A percentile compares a stretch with the other conserved stretches of the same genome.
Conservation (phyloP, 805 yeast genomes). For the Candida coleopterorum region DNA sequence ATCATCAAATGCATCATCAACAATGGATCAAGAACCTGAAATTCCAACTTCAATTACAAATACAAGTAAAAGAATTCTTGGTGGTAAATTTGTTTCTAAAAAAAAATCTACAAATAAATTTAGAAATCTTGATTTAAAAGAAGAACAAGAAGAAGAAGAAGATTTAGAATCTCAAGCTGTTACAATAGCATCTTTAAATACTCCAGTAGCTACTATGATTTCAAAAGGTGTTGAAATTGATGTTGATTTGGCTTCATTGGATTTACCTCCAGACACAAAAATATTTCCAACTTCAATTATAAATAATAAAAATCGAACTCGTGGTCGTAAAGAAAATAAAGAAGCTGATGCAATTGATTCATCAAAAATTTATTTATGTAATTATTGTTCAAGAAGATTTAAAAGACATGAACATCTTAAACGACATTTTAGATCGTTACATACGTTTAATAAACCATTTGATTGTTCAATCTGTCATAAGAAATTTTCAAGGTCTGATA, state of each 20-base stretch:
- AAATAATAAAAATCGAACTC: slow-evolving; percentile 34
- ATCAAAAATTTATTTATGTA: slow-evolving; percentile 52
- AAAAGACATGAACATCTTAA: slow-evolving; percentile 75
- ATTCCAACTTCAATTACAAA: slow-evolving; percentile 19
- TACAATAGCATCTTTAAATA: slow-evolving; percentile 7
- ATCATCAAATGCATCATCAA: slow-evolving; percentile 4
- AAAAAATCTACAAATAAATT: slow-evolving; percentile 18
- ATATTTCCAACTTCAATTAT: slow-evolving; percentile 30
- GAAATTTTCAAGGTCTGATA: slow-evolving; percentile 64
- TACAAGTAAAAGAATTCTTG: slow-evolving; percentile 37
- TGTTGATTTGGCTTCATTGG: slow-evolving; percentile 34
- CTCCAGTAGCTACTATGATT: slow-evolving; percentile 17
- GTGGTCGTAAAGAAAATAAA: slow-evolving; percentile 64
- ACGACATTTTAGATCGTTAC: slow-evolving; percentile 69
- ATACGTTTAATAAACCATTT: slow-evolving; percentile 68
- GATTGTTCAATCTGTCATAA: slow-evolving; percentile 58
- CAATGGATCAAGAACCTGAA: background rate
- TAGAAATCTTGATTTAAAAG: background rate
- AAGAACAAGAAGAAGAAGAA: slow-evolving; percentile 8
- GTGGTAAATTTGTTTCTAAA: slow-evolving; percentile 32
- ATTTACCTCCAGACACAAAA: slow-evolving; percentile 37
- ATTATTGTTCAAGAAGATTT: slow-evolving; percentile 59
- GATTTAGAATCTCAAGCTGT: slow-evolving; percentile 11
- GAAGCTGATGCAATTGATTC: slow-evolving; percentile 48
- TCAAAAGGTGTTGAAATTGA: slow-evolving; percentile 34